Conservation (phyloP, 2,329 filamentous ascomycete species). For the Curvularia eragrostidis region DNA sequence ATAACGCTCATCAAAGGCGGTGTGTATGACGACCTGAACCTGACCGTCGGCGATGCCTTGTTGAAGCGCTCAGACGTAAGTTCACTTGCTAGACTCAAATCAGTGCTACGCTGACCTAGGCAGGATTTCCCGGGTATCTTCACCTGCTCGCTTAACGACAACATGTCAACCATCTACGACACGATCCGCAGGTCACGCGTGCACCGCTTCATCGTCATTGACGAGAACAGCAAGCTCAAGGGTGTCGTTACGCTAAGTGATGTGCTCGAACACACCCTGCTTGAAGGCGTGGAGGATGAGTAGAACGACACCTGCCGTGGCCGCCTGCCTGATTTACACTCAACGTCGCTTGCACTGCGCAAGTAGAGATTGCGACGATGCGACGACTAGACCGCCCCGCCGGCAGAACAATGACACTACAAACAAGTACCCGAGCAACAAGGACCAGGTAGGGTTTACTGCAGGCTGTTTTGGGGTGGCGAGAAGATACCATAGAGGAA, state of each 20-base stretch:
- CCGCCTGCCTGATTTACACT: conserved; percentile 10
- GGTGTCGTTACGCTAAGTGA: conserved; percentile 94
- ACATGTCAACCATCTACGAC: conserved; percentile 94
- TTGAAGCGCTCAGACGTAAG: conserved; percentile 79
- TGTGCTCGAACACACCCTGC: conserved; percentile 91
- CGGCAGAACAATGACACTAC: background rate
- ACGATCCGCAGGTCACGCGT: conserved; percentile 95
- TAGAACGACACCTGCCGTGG: conserved; percentile 17
- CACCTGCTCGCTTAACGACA: conserved; percentile 89
- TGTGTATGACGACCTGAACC: conserved; percentile 86
- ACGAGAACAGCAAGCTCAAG: conserved; percentile 83
- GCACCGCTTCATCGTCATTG: conserved; percentile 89
- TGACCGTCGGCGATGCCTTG: conserved; percentile 86
- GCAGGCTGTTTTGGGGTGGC: background rate
- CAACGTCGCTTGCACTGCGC: conserved; percentile 3
- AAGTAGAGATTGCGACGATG: conserved; percentile 7
- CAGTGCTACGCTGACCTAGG: conserved; percentile 24
- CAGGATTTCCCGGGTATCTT: conserved; percentile 95
- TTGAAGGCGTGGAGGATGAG: conserved; percentile 71
- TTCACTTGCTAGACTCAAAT: conserved; percentile 17
- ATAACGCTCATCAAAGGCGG: conserved; percentile 95
- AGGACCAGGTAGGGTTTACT: background rate
- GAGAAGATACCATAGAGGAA: conserved; percentile 1
- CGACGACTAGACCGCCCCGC: conserved; percentile 5
- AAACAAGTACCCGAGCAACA: background rate